Evolutionary conservation across 176 grass and related monocot species (phyloP).

Genomic region (Rhynchospora tenuis): DNA sequence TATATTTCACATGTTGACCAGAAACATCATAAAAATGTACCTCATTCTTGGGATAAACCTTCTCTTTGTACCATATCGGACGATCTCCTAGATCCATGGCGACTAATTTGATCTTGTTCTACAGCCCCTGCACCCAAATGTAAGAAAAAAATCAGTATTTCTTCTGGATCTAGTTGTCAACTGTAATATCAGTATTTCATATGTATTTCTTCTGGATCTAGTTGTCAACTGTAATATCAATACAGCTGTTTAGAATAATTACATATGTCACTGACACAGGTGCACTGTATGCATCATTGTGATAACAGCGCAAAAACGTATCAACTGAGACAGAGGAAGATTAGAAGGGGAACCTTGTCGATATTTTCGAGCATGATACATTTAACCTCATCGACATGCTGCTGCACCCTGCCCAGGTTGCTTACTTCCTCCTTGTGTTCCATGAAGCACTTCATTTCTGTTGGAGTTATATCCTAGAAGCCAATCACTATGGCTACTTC

Average conservation of each 20-base stretch:
- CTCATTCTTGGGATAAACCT: slow-evolving; percentile 56
- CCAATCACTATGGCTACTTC: no score
- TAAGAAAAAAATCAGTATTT: background rate
- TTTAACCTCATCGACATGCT: slow-evolving; percentile 74
- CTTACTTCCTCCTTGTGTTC: slow-evolving; percentile 70
- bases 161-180: no score
- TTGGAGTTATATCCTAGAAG: no score
- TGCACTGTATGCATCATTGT: background rate
- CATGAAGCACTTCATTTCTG: slow-evolving; percentile 76
- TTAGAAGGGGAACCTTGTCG: slow-evolving; percentile 43
- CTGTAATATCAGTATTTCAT: no score
- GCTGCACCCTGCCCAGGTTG: slow-evolving; percentile 55
- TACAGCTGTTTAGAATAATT: background rate
- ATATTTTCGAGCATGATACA: slow-evolving; percentile 82
- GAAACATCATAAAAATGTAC: slow-evolving; percentile 17
- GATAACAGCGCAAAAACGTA: background rate
- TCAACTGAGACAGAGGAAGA: background rate
- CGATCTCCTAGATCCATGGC: slow-evolving; percentile 46
- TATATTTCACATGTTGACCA: background rate
- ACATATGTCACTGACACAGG: no score
- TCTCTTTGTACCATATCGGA: slow-evolving; percentile 81
- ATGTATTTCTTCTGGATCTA: no score
- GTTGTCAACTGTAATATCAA: no score
- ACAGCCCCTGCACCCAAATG: slow-evolving; percentile 37
- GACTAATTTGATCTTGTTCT: slow-evolving; percentile 44